These are phyloP conservation scores for Colletotrichum gloeosporioides DNA, from an alignment of 2,329 filamentous ascomycete genomes.

Conservation along the genomic window DNA sequence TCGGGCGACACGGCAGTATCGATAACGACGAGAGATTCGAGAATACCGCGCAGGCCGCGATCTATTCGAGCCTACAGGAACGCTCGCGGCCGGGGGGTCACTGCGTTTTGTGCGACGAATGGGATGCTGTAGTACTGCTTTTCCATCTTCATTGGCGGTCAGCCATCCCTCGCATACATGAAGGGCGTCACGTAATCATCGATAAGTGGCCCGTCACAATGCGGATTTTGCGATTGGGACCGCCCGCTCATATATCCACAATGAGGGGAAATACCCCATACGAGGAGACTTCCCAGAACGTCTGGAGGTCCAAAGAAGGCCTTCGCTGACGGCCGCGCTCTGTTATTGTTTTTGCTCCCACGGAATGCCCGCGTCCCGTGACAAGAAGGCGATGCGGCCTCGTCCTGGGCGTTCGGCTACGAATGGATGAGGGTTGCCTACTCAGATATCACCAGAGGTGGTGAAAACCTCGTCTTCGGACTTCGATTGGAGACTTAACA, in stretches of 20 bases:
- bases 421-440: slow-evolving; percentile 5
- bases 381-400: slow-evolving; percentile 13
- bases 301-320: background rate
- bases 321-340: background rate
- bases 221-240: background rate
- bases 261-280: background rate
- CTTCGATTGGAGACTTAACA: slow-evolving; percentile 10
- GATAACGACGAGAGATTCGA: background rate
- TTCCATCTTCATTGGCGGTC: slow-evolving; percentile 14
- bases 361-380: slow-evolving; percentile 14
- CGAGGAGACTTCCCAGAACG: background rate
- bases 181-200: slow-evolving; percentile 1
- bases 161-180: slow-evolving; percentile 3
- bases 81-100: background rate
- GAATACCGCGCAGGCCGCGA: slow-evolving; percentile 15
- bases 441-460: background rate
- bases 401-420: background rate
- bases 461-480: background rate
- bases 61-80: background rate
- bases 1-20: background rate
- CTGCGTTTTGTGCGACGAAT: slow-evolving; percentile 13
- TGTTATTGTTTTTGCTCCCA: background rate
- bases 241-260: background rate
- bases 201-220: background rate
- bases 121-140: background rate